A percentile compares a stretch with the other conserved stretches of the same genome.
Evolutionary conservation across 805 yeast species (phyloP).

Genomic region (Scheffersomyces ergatensis): DNA sequence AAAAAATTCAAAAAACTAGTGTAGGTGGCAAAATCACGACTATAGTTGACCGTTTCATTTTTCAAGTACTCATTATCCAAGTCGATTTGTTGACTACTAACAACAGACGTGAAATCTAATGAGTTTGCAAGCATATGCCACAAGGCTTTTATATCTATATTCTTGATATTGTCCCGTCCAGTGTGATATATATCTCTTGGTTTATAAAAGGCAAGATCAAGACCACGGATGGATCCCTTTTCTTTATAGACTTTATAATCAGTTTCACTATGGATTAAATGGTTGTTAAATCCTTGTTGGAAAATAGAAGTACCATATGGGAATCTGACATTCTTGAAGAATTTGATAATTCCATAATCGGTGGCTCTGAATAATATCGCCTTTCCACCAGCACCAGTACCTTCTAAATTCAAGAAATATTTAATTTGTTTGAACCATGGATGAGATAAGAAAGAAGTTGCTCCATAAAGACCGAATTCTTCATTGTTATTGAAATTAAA

Average conservation of each 20-base stretch:
- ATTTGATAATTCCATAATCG: constrained; percentile 66
- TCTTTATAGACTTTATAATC: constrained; percentile 73
- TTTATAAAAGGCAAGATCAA: constrained; percentile 85
- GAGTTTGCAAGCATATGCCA: constrained; percentile 84
- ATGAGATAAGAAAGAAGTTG: constrained; percentile 67
- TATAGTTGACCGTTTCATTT: constrained; percentile 10
- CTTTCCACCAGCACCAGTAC: constrained; percentile 89
- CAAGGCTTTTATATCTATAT: constrained; percentile 63
- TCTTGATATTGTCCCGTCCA: constrained; percentile 61
- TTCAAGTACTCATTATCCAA: constrained; percentile 27
- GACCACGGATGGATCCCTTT: constrained; percentile 68
- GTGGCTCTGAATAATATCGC: constrained; percentile 83
- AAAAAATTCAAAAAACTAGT: constrained; percentile 62
- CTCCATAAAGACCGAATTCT: constrained; percentile 85
- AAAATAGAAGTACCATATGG: constrained; percentile 81
- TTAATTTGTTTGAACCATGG: constrained; percentile 64
- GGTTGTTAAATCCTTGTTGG: constrained; percentile 80
- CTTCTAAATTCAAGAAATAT: constrained; percentile 80
- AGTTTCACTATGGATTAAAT: constrained; percentile 75
- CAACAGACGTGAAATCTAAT: constrained; percentile 51
- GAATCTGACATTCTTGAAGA: constrained; percentile 50
- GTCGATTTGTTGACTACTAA: constrained; percentile 33
- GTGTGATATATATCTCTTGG: constrained; percentile 88
- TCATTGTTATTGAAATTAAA: constrained; percentile 89
- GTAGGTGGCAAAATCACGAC: constrained; percentile 49